Evolutionary conservation across 768 basidiomycete genomes (phyloP), one percentile per base, ranked within the genome.

Genomic region (Mycena albidolilacea): DNA sequence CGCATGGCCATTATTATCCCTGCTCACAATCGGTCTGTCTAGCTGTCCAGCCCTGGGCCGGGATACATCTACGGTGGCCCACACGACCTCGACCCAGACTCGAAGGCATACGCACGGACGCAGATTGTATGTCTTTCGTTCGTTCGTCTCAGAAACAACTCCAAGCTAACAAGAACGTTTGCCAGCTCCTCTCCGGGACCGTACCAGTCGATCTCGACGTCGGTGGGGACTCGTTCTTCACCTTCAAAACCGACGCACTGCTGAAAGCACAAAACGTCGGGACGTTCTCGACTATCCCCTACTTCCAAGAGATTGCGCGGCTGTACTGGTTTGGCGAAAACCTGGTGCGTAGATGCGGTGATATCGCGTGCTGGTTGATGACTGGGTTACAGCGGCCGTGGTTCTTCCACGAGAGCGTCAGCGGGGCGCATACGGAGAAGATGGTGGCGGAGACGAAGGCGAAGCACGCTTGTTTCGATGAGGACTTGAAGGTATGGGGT

Each of bases 281-380:
- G 11, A 62, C 60, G 9, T 72, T 72, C 41, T 63, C 65, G 19
- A 67, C 71, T 2, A 67, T 72, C 35, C 65, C 71, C 39, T 21
- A 72, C 54, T 63, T 67, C 8, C 11, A 62, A 39, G 54, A 67
- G 52, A 58, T 72, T 17, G 71, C 71, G 41, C 59, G 71, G 11
- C 39, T 72, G 43, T 72, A 72, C 19, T 67, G 66, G 71, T 72
- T 72, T 35, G 71, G 65, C 19, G 71, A 72, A 21, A 52, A 48
- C 35, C 14, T 72, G 59, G 61, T 67, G 7, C 21, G 5, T 60
- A 7, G 44, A 14, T 43, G 41, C 54, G n/a, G 19, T 30, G 1
- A 17, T 41, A 43, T 44, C n/a, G 46, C 38, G 17, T 19, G 2
- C 48, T 38, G 21, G 17, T 50, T n/a, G 17, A 39, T 35, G 52